These are phyloP conservation scores for Chaetomium olivaceum DNA, from an alignment of 2,329 filamentous ascomycete species.

Conservation along the genomic window DNA sequence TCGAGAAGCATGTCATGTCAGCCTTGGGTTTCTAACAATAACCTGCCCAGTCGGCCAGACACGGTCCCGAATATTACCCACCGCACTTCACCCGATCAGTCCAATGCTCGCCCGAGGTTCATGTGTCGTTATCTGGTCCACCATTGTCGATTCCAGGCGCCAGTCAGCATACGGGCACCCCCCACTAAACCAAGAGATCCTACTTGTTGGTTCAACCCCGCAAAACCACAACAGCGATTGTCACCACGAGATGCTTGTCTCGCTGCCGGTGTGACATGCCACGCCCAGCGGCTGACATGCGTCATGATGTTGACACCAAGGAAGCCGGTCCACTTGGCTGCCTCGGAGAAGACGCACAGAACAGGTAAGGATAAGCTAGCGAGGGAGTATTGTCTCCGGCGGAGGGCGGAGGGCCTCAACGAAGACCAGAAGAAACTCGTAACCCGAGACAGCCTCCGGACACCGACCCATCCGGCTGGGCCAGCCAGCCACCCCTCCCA, in stretches of 20 bases:
- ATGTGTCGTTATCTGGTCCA: neutral
- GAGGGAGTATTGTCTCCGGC: neutral
- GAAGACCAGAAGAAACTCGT: neutral
- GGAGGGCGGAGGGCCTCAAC: neutral
- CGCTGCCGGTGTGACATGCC: neutral
- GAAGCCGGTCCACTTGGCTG: neutral
- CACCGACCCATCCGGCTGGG: neutral
- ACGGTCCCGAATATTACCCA: neutral
- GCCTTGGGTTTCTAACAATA: neutral
- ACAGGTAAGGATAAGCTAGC: conserved; percentile 10
- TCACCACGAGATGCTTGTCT: conserved; percentile 4
- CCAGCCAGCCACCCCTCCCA: neutral
- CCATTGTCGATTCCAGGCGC: neutral
- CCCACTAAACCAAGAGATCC: neutral
- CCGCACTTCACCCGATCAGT: neutral
- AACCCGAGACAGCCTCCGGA: neutral
- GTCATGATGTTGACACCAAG: neutral
- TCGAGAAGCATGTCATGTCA: neutral
- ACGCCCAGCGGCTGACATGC: conserved; percentile 13
- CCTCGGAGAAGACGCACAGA: conserved; percentile 1
- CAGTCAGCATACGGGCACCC: conserved; percentile 13
- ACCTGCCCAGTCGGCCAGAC: neutral
- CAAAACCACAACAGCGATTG: neutral
- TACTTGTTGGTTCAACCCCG: conserved; percentile 11
- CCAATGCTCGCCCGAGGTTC: neutral